Evolutionary conservation across 164 flowering plant genomes (phyloP).

Genomic region (Houttuynia cordata): DNA sequence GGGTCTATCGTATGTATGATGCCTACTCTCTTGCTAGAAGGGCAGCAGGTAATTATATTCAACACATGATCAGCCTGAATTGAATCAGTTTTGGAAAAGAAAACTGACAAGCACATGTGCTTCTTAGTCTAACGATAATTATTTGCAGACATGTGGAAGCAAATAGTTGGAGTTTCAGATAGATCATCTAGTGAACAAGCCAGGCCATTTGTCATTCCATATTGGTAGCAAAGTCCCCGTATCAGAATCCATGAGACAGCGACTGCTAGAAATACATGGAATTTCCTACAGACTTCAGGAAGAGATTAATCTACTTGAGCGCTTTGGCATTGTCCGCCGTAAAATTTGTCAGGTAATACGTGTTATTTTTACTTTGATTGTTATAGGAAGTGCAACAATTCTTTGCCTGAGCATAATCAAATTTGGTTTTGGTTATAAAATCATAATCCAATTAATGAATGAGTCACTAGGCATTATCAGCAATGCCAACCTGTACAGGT

Average conservation of each 20-base stretch:
- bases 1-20: constrained; percentile 94
- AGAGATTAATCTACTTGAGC: constrained; percentile 77
- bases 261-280: constrained; percentile 84
- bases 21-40: constrained; percentile 70
- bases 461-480: too few species aligned
- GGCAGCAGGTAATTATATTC: constrained; percentile 51
- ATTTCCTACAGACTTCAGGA: constrained; percentile 70
- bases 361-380: not conserved
- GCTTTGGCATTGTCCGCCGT: constrained; percentile 68
- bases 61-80: not conserved
- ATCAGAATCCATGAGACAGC: constrained; percentile 75
- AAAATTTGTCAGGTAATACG: constrained; percentile 61
- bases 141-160: constrained; percentile 82
- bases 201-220: constrained; percentile 69
- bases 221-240: constrained; percentile 87
- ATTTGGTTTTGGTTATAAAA: not conserved
- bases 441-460: too few species aligned
- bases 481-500: too few species aligned
- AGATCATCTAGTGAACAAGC: constrained; percentile 59
- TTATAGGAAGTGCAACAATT: not conserved
- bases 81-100: not conserved
- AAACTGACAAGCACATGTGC: not conserved
- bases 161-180: constrained; percentile 58
- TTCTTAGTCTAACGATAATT: not conserved
- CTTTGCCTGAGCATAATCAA: not conserved